These are phyloP conservation scores for Cicer arietinum DNA, from an alignment of 306 rosid species.

Conservation along the genomic window DNA sequence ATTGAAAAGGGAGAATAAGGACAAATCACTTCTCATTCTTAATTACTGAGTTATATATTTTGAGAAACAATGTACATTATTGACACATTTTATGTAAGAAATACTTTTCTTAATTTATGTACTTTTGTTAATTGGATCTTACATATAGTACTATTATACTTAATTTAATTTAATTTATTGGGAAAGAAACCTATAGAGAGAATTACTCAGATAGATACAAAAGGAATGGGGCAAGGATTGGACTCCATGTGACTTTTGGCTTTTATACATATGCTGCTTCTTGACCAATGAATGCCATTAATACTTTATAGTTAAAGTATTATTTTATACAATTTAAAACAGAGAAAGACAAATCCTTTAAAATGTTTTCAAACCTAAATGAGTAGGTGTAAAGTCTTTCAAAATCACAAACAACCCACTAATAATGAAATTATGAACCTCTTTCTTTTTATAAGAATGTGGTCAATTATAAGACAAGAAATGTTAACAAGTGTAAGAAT, in stretches of 20 bases:
- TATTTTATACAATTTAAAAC: background rate
- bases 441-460: background rate
- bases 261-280: conserved; percentile 47
- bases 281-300: conserved; percentile 44
- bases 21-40: too few species aligned
- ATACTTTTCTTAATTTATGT: too few species aligned
- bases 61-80: too few species aligned
- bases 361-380: conserved; percentile 30
- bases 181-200: conserved; percentile 43
- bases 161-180: background rate
- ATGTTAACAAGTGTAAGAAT: too few species aligned
- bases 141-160: too few species aligned
- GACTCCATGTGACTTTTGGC: conserved; percentile 64
- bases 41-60: too few species aligned
- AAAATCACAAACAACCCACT: background rate
- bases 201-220: conserved; percentile 37
- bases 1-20: too few species aligned
- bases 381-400: too few species aligned
- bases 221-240: conserved; percentile 51
- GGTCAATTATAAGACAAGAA: too few species aligned
- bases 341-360: background rate
- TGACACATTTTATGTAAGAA: too few species aligned
- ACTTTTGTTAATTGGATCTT: too few species aligned
- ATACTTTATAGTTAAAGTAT: too few species aligned
- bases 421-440: background rate